phyloP scores from a whole-genome alignment of 805 yeast genomes.

The Wilhelminamyces savonicus region DNA sequence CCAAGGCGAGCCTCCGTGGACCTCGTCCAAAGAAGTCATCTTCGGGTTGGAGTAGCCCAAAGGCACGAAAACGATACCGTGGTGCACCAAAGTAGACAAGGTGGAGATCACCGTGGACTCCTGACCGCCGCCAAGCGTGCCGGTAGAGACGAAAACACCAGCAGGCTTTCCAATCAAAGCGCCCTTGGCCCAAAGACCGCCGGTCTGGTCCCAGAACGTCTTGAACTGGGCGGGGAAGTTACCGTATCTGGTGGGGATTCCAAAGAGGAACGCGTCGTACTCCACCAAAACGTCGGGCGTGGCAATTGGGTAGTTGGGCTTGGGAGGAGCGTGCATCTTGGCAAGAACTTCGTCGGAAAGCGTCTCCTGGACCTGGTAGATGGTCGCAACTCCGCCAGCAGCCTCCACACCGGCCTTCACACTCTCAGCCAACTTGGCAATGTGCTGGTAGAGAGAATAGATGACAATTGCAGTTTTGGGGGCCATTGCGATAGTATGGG shows the following conservation, averaged over 20 bases:
- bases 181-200: slow-evolving; percentile 75
- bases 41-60: slow-evolving; percentile 63
- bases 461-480: slow-evolving; percentile 51
- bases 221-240: slow-evolving; percentile 72
- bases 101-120: slow-evolving; percentile 64
- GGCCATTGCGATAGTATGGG: no score
- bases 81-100: slow-evolving; percentile 64
- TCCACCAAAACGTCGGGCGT: slow-evolving; percentile 48
- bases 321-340: slow-evolving; percentile 60
- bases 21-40: slow-evolving; percentile 51
- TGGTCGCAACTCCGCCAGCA: slow-evolving; percentile 54
- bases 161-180: slow-evolving; percentile 68
- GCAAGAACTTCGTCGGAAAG: slow-evolving; percentile 54
- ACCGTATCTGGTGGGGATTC: slow-evolving; percentile 85
- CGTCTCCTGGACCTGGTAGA: slow-evolving; percentile 80
- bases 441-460: slow-evolving; percentile 80
- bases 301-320: slow-evolving; percentile 57
- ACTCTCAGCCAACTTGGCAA: slow-evolving; percentile 61
- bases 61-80: slow-evolving; percentile 76
- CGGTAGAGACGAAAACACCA: slow-evolving; percentile 68
- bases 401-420: slow-evolving; percentile 63
- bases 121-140: slow-evolving; percentile 79
- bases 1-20: slow-evolving; percentile 80
- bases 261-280: slow-evolving; percentile 80
- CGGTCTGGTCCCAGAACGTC: slow-evolving; percentile 73